Evolutionary conservation across 352 stramenopile species (phyloP).

Genomic region (Elongisporangium prolatum): DNA sequence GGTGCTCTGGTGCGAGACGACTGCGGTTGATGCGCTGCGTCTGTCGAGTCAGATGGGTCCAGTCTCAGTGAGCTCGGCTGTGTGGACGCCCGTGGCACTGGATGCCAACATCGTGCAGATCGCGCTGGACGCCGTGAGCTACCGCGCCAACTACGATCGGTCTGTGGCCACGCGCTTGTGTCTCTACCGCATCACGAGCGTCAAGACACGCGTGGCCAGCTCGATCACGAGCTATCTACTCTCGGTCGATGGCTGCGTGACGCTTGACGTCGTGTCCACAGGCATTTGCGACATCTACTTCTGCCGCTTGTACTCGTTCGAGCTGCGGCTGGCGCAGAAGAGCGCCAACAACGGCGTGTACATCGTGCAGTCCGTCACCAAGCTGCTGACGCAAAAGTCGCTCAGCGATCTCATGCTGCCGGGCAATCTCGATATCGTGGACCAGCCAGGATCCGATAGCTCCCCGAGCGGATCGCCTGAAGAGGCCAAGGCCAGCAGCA

Average conservation of each 20-base stretch:
- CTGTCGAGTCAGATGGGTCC: conserved; percentile 4
- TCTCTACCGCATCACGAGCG: conserved; percentile 33
- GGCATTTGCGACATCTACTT: conserved; percentile 43
- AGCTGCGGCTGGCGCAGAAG: conserved; percentile 35
- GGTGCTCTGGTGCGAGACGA: not conserved
- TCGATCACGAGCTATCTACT: conserved; percentile 24
- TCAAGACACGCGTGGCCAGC: conserved; percentile 13
- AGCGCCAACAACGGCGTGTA: conserved; percentile 17
- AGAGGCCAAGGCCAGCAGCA: not conserved
- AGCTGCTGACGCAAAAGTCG: conserved; percentile 27
- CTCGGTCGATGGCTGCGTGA: conserved; percentile 33
- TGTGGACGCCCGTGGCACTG: conserved; percentile 19
- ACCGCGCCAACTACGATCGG: conserved; percentile 32
- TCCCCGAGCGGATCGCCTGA: conserved; percentile 2
- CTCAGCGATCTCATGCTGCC: conserved; percentile 20
- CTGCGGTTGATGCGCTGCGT: conserved; percentile 2
- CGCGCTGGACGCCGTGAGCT: conserved; percentile 32
- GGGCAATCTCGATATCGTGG: conserved; percentile 23
- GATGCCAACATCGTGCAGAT: conserved; percentile 14
- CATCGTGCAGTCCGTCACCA: conserved; percentile 37
- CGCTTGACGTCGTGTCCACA: conserved; percentile 14
- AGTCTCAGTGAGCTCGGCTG: conserved; percentile 3
- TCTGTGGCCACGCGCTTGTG: conserved; percentile 27
- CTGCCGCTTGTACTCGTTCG: conserved; percentile 37
- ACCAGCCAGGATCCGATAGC: conserved; percentile 5